A percentile compares a stretch with the other conserved stretches of the same genome.
Conservation (phyloP, 208 protist genomes). For the Crithidia mellificae region DNA sequence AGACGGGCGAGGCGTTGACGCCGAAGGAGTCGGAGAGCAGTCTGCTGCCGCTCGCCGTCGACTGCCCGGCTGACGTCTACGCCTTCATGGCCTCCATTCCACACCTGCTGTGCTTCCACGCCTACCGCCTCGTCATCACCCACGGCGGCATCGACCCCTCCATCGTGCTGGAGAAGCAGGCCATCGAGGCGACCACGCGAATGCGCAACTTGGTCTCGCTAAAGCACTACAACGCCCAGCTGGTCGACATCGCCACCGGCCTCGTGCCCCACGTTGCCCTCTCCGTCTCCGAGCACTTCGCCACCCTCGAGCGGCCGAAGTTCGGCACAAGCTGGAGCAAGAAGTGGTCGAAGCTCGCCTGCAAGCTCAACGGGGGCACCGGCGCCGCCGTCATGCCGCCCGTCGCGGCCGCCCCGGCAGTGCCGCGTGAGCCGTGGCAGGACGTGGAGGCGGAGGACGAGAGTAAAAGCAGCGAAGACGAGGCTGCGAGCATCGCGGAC, state of each 20-base stretch:
- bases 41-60: conserved; percentile 45
- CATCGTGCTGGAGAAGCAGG: conserved; percentile 46
- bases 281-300: conserved; percentile 34
- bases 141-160: conserved; percentile 75
- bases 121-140: conserved; percentile 59
- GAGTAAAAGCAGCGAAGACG: conserved; percentile 2
- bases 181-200: conserved; percentile 38
- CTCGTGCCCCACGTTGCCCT: conserved; percentile 24
- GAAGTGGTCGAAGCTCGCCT: conserved; percentile 43
- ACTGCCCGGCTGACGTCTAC: conserved; percentile 51
- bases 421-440: background rate
- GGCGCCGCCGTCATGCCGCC: conserved; percentile 9
- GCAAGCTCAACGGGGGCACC: conserved; percentile 6
- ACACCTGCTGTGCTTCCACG: conserved; percentile 67
- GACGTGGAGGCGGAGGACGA: conserved; percentile 11
- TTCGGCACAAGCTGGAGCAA: conserved; percentile 49
- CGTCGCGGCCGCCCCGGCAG: background rate
- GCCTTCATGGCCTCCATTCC: conserved; percentile 57
- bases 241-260: background rate
- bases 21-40: conserved; percentile 41
- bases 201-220: conserved; percentile 58
- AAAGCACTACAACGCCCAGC: conserved; percentile 14
- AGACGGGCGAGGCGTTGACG: conserved; percentile 10
- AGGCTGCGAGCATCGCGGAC: background rate
- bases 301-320: conserved; percentile 34